phyloP scores from a whole-genome alignment of 2,329 filamentous ascomycete genomes.

The Fusarium sp. region DNA sequence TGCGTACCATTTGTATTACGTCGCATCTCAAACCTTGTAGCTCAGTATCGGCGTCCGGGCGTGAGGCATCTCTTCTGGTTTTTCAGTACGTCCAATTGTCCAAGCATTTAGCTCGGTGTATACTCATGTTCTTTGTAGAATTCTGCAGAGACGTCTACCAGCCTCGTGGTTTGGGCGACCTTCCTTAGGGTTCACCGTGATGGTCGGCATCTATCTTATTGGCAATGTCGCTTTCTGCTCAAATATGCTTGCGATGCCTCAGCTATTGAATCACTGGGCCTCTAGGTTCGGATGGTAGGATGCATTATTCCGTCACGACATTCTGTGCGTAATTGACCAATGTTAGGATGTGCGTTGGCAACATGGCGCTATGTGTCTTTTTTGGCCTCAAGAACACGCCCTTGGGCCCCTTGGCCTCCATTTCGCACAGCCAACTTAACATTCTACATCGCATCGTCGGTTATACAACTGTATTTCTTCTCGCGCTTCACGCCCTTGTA shows the following conservation, averaged over 20 bases:
- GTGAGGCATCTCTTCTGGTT: background rate
- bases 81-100: background rate
- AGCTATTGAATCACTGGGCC: background rate
- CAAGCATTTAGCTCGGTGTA: too few relatives aligned
- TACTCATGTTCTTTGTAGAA: background rate
- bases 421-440: slow-evolving; percentile 57
- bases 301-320: fast-evolving
- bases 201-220: background rate
- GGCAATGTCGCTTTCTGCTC: background rate
- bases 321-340: background rate
- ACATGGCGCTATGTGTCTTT: slow-evolving; percentile 52
- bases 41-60: background rate
- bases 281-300: slow-evolving; percentile 40
- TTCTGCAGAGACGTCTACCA: background rate
- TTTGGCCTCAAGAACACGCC: slow-evolving; percentile 61
- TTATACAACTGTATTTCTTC: slow-evolving; percentile 51
- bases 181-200: background rate
- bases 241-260: background rate
- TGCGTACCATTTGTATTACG: background rate
- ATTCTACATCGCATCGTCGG: slow-evolving; percentile 57
- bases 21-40: too few relatives aligned
- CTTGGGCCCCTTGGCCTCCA: slow-evolving; percentile 43
- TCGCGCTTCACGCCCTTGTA: slow-evolving; percentile 49
- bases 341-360: slow-evolving; percentile 56
- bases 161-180: background rate